Evolutionary conservation across 331 rosid genomes (phyloP).

Genomic region (Rosa hybrid): DNA sequence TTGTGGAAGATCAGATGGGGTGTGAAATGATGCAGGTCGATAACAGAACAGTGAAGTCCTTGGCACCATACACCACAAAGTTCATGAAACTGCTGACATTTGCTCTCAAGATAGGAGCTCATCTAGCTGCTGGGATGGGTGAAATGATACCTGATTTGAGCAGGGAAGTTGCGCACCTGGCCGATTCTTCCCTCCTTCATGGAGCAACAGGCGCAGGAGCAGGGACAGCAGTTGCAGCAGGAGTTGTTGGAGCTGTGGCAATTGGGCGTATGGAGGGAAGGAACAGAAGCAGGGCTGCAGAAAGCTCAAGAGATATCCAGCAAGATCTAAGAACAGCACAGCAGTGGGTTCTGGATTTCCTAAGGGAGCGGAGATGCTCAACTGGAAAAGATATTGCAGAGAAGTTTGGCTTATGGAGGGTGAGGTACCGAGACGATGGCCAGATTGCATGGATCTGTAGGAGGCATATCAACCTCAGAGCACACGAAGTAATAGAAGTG

Average conservation of each 20-base stretch:
- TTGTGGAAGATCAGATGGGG: constrained; percentile 87
- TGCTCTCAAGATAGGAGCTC: constrained; percentile 94
- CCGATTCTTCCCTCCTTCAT: constrained; percentile 59
- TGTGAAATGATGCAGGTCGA: constrained; percentile 94
- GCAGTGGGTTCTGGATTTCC: constrained; percentile 92
- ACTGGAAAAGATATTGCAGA: constrained; percentile 90
- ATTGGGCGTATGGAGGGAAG: constrained; percentile 39
- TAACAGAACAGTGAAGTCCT: constrained; percentile 62
- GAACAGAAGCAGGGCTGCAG: constrained; percentile 44
- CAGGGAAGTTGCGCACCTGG: constrained; percentile 83
- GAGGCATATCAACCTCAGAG: constrained; percentile 77
- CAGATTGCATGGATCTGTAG: constrained; percentile 90
- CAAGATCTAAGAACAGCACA: constrained; percentile 76
- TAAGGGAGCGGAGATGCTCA: constrained; percentile 81
- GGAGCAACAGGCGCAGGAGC: constrained; percentile 75
- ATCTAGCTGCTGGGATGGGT: constrained; percentile 92
- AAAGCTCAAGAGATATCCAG: constrained; percentile 64
- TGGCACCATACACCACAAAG: constrained; percentile 88
- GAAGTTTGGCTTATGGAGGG: constrained; percentile 89
- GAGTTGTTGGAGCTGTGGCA: constrained; percentile 63
- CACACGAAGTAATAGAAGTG: constrained; percentile 83
- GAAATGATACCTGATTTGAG: constrained; percentile 94
- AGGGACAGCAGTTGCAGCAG: constrained; percentile 60
- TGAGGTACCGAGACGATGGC: constrained; percentile 81
- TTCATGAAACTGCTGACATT: constrained; percentile 86